Evolutionary conservation across 192 early-diverging fungal species (phyloP).

Genomic region (Backusella tuberculispora): DNA sequence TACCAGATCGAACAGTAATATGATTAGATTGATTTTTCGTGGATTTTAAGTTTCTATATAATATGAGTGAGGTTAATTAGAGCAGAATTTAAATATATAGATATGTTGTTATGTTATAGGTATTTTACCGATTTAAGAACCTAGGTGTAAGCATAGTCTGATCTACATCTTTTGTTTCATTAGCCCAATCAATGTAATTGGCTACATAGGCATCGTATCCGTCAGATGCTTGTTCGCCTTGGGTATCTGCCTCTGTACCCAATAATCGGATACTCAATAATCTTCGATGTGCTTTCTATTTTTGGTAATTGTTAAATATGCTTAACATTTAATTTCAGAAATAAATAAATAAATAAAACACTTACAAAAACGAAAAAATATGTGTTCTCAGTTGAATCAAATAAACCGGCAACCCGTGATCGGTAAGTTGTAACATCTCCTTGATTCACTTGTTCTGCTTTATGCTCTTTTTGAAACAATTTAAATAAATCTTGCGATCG

Average conservation of each 20-base stretch:
- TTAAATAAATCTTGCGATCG: conserved; percentile 9
- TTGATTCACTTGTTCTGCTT: conserved; percentile 15
- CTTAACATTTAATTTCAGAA: background rate
- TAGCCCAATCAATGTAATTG: conserved; percentile 36
- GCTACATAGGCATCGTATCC: conserved; percentile 34
- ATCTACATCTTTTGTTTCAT: conserved; percentile 31
- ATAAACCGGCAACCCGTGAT: conserved; percentile 8
- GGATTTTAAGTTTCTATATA: conserved; percentile 19
- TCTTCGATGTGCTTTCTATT: conserved; percentile 25
- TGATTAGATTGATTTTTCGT: conserved; percentile 25
- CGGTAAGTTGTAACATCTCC: conserved; percentile 3
- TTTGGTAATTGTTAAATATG: background rate
- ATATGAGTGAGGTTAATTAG: background rate
- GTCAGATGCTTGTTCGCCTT: conserved; percentile 16
- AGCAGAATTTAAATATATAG: background rate
- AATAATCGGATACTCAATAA: conserved; percentile 27
- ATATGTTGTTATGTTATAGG: background rate
- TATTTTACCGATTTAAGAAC: conserved; percentile 26
- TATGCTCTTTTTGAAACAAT: conserved; percentile 24
- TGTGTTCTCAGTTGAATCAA: conserved; percentile 16
- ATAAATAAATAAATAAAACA: background rate
- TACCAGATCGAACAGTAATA: conserved; percentile 70
- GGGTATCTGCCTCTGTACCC: background rate
- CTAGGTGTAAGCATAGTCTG: conserved; percentile 5
- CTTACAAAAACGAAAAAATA: conserved; percentile 16